Conservation (phyloP, 495 filamentous ascomycete genomes). For the Penicillium pulvis region DNA sequence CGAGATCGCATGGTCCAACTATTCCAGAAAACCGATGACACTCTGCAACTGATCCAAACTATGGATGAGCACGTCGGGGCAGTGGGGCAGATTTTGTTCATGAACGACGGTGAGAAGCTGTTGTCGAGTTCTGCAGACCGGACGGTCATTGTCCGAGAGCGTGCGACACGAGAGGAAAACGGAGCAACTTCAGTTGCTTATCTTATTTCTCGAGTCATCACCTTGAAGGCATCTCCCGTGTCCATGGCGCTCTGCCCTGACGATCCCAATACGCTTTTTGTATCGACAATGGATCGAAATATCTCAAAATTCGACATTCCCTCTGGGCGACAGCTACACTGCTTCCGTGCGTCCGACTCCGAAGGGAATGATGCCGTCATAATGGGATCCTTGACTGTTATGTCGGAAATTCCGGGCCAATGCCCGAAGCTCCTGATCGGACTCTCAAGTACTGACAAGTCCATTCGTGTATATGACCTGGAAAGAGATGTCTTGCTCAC, state of each 20-base stretch:
- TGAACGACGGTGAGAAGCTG: slow-evolving; percentile 65
- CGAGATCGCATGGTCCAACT: slow-evolving; percentile 90
- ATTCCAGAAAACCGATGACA: slow-evolving; percentile 61
- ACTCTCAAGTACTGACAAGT: slow-evolving; percentile 91
- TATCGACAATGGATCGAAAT: slow-evolving; percentile 83
- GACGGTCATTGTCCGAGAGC: slow-evolving; percentile 74
- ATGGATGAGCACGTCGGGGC: slow-evolving; percentile 77
- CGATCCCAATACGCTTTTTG: slow-evolving; percentile 59
- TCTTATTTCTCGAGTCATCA: slow-evolving; percentile 71
- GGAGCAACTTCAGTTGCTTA: slow-evolving; percentile 72
- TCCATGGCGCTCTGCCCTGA: slow-evolving; percentile 73
- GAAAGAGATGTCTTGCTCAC: slow-evolving; percentile 75
- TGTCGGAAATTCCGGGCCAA: slow-evolving; percentile 38
- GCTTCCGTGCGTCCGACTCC: slow-evolving; percentile 80
- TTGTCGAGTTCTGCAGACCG: slow-evolving; percentile 89
- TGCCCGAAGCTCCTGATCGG: slow-evolving; percentile 67
- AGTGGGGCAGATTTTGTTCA: slow-evolving; percentile 64
- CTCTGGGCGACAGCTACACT: slow-evolving; percentile 67
- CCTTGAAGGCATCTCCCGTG: slow-evolving; percentile 80
- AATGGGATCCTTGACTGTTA: slow-evolving; percentile 70
- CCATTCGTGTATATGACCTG: slow-evolving; percentile 83
- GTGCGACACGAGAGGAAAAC: slow-evolving; percentile 65
- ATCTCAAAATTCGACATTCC: slow-evolving; percentile 74
- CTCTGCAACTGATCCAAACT: slow-evolving; percentile 67
- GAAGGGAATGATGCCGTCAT: slow-evolving; percentile 79